A percentile compares a stretch with the other conserved stretches of the same genome.
Evolutionary conservation across 2,329 filamentous ascomycete species (phyloP).

Genomic region (Aotearoamyces nothofagi): DNA sequence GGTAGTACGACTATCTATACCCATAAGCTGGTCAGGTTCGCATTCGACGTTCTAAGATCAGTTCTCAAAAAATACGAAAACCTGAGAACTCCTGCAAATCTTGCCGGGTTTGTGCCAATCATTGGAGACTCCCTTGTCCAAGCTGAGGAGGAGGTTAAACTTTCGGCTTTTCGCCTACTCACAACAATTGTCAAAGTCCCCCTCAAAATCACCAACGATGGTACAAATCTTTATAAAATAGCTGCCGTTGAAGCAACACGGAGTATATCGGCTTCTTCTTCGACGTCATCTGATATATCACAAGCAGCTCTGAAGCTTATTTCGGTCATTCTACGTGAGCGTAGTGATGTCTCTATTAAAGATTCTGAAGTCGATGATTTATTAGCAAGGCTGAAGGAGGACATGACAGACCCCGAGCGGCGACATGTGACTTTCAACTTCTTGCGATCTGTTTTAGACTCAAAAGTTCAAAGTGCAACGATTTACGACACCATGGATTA

Average conservation of each 20-base stretch:
- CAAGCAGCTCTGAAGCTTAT: constrained; percentile 84
- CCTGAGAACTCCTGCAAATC: constrained; percentile 63
- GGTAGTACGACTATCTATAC: constrained; percentile 63
- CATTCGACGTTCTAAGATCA: constrained; percentile 71
- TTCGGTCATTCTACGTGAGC: constrained; percentile 70
- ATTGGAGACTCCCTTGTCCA: constrained; percentile 75
- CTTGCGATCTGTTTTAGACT: constrained; percentile 69
- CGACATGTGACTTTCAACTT: constrained; percentile 94
- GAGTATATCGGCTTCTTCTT: constrained; percentile 60
- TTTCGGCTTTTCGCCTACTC: constrained; percentile 74
- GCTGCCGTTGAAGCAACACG: constrained; percentile 78
- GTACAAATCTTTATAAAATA: constrained; percentile 49
- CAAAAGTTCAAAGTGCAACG: constrained; percentile 70
- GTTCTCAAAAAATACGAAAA: constrained; percentile 76
- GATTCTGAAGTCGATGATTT: constrained; percentile 73
- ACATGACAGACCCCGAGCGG: constrained; percentile 82
- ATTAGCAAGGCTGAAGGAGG: constrained; percentile 66
- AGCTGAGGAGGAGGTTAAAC: constrained; percentile 83
- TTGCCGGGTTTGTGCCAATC: constrained; percentile 76
- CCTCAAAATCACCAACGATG: constrained; percentile 52
- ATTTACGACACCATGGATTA: constrained; percentile 89
- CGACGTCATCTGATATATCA: constrained; percentile 67
- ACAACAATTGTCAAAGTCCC: constrained; percentile 75
- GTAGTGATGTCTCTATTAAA: constrained; percentile 59
- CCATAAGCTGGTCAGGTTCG: constrained; percentile 79